phyloP scores from a whole-genome alignment of 2,329 filamentous ascomycete species.

The Cladosporium halotolerans region DNA sequence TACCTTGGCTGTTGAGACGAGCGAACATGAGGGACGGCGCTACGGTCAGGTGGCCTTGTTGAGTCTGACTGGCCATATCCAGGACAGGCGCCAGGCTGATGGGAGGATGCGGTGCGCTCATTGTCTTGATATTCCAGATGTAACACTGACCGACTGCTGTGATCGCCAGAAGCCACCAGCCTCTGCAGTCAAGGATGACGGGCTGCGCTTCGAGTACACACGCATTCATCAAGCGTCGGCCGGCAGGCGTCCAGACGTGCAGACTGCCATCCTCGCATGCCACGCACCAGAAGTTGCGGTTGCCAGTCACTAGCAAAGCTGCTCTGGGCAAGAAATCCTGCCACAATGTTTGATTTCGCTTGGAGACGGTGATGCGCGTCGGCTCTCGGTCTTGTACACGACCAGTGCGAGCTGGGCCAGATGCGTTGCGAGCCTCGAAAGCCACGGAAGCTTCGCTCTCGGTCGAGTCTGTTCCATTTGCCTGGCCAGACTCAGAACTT shows the following conservation, averaged over 20 bases:
- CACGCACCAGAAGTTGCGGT: conserved; percentile 83
- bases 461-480: conserved; percentile 30
- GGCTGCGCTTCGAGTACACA: conserved; percentile 86
- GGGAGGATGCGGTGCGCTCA: conserved; percentile 73
- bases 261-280: conserved; percentile 89
- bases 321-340: conserved; percentile 85
- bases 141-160: conserved; percentile 83
- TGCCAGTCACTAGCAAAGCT: conserved; percentile 85
- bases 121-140: conserved; percentile 84
- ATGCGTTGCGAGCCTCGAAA: conserved; percentile 82
- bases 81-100: conserved; percentile 83
- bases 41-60: conserved; percentile 70
- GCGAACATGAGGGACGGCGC: conserved; percentile 85
- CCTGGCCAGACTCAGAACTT: conserved; percentile 42
- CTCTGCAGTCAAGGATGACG: conserved; percentile 85
- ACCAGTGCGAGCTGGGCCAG: conserved; percentile 53
- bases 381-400: conserved; percentile 66
- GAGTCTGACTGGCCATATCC: conserved; percentile 73
- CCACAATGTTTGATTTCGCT: conserved; percentile 77
- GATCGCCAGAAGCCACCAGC: conserved; percentile 83
- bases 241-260: conserved; percentile 87
- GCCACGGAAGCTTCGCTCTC: conserved; percentile 58
- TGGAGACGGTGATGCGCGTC: conserved; percentile 73
- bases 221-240: conserved; percentile 75
- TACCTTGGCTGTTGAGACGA: conserved; percentile 79